Conservation (phyloP, 2,329 filamentous ascomycete genomes). For the Didymella segeticola region DNA sequence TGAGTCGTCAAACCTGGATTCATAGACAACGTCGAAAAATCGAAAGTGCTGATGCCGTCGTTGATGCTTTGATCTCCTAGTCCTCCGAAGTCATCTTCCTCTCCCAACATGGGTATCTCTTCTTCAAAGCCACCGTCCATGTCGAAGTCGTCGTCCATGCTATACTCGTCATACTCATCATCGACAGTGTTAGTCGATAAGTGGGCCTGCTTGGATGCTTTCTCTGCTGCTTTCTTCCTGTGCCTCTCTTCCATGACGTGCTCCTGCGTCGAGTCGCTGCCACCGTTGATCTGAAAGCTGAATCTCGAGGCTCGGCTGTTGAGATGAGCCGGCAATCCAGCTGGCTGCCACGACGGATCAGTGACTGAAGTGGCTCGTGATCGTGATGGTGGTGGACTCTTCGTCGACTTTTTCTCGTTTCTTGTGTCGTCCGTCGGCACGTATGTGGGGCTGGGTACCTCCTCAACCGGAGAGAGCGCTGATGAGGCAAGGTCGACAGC, state of each 20-base stretch:
- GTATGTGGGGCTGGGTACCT: slow-evolving; percentile 38
- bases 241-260: slow-evolving; percentile 76
- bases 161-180: slow-evolving; percentile 49
- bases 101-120: slow-evolving; percentile 64
- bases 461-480: slow-evolving; percentile 44
- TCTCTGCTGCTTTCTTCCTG: slow-evolving; percentile 69
- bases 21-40: slow-evolving; percentile 44
- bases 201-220: slow-evolving; percentile 52
- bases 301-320: slow-evolving; percentile 77
- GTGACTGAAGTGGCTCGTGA: slow-evolving; percentile 48
- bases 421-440: slow-evolving; percentile 35
- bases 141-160: slow-evolving; percentile 55
- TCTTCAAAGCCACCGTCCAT: slow-evolving; percentile 69
- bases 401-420: slow-evolving; percentile 43
- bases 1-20: slow-evolving; percentile 24
- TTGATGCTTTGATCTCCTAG: slow-evolving; percentile 38
- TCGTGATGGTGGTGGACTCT: slow-evolving; percentile 43
- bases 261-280: slow-evolving; percentile 69
- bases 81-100: slow-evolving; percentile 41
- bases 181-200: slow-evolving; percentile 46
- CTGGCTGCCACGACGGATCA: slow-evolving; percentile 45
- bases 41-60: slow-evolving; percentile 28
- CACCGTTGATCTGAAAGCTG: slow-evolving; percentile 81
- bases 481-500: slow-evolving; percentile 31
- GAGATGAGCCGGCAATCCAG: slow-evolving; percentile 52